A percentile compares a stretch with the other conserved stretches of the same genome.
phyloP scores from a whole-genome alignment of 2,329 filamentous ascomycete genomes.

The Ophiostoma sp. region DNA sequence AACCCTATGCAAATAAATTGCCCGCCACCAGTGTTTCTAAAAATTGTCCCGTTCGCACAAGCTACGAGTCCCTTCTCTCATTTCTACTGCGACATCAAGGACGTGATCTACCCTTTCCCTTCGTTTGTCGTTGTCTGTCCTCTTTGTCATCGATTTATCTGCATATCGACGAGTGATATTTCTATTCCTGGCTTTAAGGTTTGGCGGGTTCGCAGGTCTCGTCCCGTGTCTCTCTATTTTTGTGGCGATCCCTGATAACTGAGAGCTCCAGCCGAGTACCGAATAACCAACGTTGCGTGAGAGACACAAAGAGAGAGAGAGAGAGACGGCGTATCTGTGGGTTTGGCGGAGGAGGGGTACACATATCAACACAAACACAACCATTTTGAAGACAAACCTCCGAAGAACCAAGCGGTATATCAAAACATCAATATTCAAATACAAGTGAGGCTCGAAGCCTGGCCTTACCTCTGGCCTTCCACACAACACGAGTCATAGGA shows the following conservation, averaged over 20 bases:
- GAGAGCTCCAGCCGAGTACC: background rate
- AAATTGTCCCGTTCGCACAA: conserved; percentile 3
- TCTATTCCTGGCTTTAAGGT: conserved; percentile 23
- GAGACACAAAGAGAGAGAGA: background rate
- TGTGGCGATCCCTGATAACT: conserved; percentile 3
- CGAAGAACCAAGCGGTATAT: background rate
- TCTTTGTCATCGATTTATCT: background rate
- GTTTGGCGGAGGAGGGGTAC: conserved; percentile 3
- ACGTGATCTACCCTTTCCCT: background rate
- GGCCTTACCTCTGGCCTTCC: background rate
- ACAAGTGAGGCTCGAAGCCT: background rate
- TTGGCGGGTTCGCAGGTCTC: conserved; percentile 15
- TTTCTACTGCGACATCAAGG: background rate
- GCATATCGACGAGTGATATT: background rate
- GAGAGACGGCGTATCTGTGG: conserved; percentile 6
- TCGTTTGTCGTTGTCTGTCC: background rate
- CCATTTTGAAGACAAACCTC: background rate
- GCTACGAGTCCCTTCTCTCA: background rate
- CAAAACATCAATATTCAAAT: background rate
- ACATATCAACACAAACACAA: background rate
- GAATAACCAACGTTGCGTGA: background rate
- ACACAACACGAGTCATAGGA: background rate
- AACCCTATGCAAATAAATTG: conserved; percentile 19
- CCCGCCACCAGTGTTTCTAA: conserved; percentile 21
- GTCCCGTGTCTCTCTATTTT: conserved; percentile 6